Evolutionary conservation across 768 basidiomycete genomes (phyloP).

Genomic region (Leccinum ochraceum): DNA sequence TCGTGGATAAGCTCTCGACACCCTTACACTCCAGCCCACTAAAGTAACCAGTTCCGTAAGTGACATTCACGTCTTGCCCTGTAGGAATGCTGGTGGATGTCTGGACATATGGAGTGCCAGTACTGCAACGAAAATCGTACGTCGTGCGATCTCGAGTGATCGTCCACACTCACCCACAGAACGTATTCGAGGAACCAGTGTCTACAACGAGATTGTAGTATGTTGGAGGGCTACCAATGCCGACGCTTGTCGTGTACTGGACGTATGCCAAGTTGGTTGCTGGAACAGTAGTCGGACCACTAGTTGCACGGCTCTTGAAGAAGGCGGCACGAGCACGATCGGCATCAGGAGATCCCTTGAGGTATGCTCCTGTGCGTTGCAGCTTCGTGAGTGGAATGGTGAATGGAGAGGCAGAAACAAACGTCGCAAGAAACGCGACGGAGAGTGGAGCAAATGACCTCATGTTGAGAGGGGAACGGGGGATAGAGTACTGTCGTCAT

Average conservation of each 20-base stretch:
- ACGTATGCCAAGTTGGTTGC: slow-evolving; percentile 15
- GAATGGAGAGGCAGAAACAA: slow-evolving; percentile 8
- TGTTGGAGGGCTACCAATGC: slow-evolving; percentile 29
- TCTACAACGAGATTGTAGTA: slow-evolving; percentile 33
- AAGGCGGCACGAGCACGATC: slow-evolving; percentile 18
- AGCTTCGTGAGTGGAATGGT: slow-evolving; percentile 17
- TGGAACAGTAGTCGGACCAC: slow-evolving; percentile 17
- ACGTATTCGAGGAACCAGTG: slow-evolving; percentile 36
- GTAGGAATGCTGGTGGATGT: slow-evolving; percentile 30
- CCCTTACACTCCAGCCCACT: no score
- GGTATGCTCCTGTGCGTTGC: slow-evolving; percentile 13
- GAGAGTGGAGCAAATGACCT: slow-evolving; percentile 9
- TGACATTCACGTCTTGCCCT: slow-evolving; percentile 18
- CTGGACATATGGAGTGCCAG: slow-evolving; percentile 18
- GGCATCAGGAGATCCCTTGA: slow-evolving; percentile 19
- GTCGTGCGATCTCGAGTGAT: not conserved
- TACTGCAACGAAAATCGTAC: slow-evolving; percentile 12
- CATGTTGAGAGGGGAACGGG: slow-evolving; percentile 11
- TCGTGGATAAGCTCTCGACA: no score
- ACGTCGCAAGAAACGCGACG: slow-evolving; percentile 8
- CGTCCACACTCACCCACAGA: slow-evolving; percentile 18
- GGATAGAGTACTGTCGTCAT: not conserved
- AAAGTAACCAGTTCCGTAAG: not conserved
- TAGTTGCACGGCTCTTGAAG: slow-evolving; percentile 3
- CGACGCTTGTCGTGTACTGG: slow-evolving; percentile 25